Evolutionary conservation across 1,139 yeast genomes (phyloP).

Genomic region (Yamadazyma oceani): DNA sequence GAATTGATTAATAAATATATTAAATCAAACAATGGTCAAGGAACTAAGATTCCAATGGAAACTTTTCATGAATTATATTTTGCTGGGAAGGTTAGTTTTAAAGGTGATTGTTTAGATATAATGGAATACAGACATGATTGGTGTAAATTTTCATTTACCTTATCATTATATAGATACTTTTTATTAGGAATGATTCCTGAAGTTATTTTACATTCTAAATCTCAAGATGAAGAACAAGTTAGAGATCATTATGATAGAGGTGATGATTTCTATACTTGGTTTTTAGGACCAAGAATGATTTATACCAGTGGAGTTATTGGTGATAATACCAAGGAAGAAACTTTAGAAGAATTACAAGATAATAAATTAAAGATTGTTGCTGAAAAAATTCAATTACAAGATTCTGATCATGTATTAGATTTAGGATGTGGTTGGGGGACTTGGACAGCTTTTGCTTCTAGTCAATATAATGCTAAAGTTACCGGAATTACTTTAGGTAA

Average conservation of each 20-base stretch:
- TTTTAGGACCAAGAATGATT: constrained; percentile 92
- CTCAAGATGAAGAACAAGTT: constrained; percentile 96
- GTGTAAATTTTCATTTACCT: constrained; percentile 80
- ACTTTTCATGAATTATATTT: constrained; percentile 89
- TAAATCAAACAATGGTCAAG: constrained; percentile 53
- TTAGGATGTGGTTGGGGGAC: constrained; percentile 98
- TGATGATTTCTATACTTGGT: constrained; percentile 93
- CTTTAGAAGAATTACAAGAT: constrained; percentile 86
- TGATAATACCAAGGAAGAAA: constrained; percentile 69
- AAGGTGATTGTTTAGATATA: constrained; percentile 83
- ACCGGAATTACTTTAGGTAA: constrained; percentile 89
- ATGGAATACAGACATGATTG: constrained; percentile 90
- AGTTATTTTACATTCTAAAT: constrained; percentile 85
- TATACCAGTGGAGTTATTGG: constrained; percentile 85
- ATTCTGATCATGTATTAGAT: constrained; percentile 77
- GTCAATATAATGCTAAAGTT: constrained; percentile 80
- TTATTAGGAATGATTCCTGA: constrained; percentile 90
- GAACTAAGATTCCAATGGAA: constrained; percentile 84
- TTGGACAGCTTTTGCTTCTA: constrained; percentile 79
- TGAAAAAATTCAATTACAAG: constrained; percentile 73
- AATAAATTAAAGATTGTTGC: constrained; percentile 86
- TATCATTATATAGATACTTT: constrained; percentile 76
- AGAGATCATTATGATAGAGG: constrained; percentile 96
- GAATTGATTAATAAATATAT: constrained; percentile 70
- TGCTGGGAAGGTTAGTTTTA: constrained; percentile 80